Conservation (phyloP, 768 basidiomycete species). For the Kondoa subrosea region DNA sequence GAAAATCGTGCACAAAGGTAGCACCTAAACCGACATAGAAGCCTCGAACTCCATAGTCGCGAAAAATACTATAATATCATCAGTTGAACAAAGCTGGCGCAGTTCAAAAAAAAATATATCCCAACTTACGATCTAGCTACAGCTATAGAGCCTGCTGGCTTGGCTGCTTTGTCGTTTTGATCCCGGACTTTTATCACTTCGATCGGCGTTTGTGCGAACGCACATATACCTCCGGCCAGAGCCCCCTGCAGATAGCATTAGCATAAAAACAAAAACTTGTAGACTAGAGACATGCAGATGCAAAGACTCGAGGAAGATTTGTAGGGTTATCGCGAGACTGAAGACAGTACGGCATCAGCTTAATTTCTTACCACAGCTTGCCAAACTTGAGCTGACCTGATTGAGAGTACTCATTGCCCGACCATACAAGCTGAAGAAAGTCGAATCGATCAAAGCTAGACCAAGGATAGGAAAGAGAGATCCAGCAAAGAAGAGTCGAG, state of each 20-base stretch:
- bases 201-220: neutral
- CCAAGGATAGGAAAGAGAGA: conserved; percentile 16
- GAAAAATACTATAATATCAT: neutral
- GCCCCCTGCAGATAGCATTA: no score
- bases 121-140: neutral
- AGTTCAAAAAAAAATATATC: no score
- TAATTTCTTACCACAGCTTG: neutral
- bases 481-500: conserved; percentile 4
- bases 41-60: neutral
- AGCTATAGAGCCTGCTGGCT: neutral
- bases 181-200: conserved; percentile 6
- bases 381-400: no score
- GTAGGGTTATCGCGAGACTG: neutral
- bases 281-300: no score
- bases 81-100: neutral
- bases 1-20: neutral
- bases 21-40: neutral
- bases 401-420: conserved; percentile 9
- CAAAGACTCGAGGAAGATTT: neutral
- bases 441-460: conserved; percentile 18
- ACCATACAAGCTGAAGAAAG: conserved; percentile 17
- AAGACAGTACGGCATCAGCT: neutral
- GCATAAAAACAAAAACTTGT: no score
- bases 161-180: neutral
- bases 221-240: neutral